These are phyloP conservation scores for Pleodorina starrii DNA, from an alignment of 139 green algal species.

Conservation along the genomic window DNA sequence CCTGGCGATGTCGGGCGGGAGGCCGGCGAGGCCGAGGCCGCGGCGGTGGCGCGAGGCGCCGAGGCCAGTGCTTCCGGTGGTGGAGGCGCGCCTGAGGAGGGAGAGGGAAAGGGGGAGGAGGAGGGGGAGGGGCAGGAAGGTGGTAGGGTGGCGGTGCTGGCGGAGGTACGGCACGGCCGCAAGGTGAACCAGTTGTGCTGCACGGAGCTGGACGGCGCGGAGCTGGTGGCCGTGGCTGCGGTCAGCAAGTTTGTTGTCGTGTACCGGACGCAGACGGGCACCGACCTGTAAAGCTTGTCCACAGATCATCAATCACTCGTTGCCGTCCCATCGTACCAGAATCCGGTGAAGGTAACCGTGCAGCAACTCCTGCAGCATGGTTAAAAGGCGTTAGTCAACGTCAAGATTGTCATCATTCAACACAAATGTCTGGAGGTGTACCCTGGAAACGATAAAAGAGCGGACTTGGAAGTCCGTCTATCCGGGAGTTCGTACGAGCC, in stretches of 20 bases:
- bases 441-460: too few species aligned
- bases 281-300: too few species aligned
- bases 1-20: neutral
- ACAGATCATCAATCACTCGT: too few species aligned
- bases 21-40: neutral
- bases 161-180: constrained; percentile 27
- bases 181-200: constrained; percentile 47
- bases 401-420: too few species aligned
- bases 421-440: too few species aligned
- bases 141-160: neutral
- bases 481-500: too few species aligned
- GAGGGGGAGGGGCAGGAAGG: neutral
- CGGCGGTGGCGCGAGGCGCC: neutral
- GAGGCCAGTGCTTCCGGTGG: neutral
- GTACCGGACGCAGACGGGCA: neutral
- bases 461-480: too few species aligned
- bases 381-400: too few species aligned
- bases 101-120: neutral
- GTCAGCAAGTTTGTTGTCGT: constrained; percentile 41
- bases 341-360: too few species aligned
- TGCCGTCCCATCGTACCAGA: too few species aligned
- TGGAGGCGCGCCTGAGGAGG: neutral
- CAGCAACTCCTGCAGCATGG: too few species aligned
- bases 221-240: constrained; percentile 33
- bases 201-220: neutral